Percentiles rank a stretch among this genome's conserved stretches.
phyloP scores from a whole-genome alignment of 129 eudicot genomes.

The Flaveria ramosissima region DNA sequence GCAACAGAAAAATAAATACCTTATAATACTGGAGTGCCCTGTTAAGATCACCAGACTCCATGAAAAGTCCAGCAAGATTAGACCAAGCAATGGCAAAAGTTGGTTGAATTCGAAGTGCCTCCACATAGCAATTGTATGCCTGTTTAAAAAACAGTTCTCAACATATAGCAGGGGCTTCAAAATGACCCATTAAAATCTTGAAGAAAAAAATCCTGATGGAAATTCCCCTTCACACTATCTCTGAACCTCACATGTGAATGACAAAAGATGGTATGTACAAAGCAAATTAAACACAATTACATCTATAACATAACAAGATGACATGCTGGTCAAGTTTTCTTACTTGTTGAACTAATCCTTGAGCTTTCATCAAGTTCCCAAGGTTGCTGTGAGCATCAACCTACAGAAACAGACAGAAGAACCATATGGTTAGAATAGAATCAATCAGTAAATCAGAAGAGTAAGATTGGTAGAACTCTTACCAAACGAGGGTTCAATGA shows the following conservation, averaged over 20 bases:
- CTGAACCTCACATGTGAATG: background rate
- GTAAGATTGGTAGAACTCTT: background rate
- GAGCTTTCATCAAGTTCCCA: conserved; percentile 98
- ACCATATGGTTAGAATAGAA: conserved; percentile 13
- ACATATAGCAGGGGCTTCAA: conserved; percentile 29
- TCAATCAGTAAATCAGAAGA: conserved; percentile 4
- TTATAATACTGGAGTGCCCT: conserved; percentile 92
- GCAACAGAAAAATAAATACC: conserved; percentile 42
- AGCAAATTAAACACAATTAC: background rate
- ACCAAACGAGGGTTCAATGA: conserved; percentile 94
- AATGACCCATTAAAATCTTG: conserved; percentile 6
- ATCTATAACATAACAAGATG: conserved; percentile 9
- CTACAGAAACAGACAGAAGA: conserved; percentile 36
- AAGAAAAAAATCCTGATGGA: conserved; percentile 7
- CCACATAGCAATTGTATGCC: conserved; percentile 94
- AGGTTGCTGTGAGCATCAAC: conserved; percentile 99
- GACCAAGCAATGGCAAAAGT: conserved; percentile 98
- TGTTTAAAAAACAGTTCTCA: conserved; percentile 34
- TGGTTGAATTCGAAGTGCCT: conserved; percentile 90
- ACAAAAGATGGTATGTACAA: conserved; percentile 14
- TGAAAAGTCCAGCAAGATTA: conserved; percentile 91
- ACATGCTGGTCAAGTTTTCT: conserved; percentile 21
- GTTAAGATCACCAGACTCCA: conserved; percentile 87
- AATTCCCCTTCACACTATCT: conserved; percentile 12
- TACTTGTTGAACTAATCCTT: conserved; percentile 90